A percentile compares a stretch with the other conserved stretches of the same genome.
These are phyloP conservation scores for Cystobasidium sp. DNA, from an alignment of 1,284 basidiomycete genomes.

Conservation along the genomic window DNA sequence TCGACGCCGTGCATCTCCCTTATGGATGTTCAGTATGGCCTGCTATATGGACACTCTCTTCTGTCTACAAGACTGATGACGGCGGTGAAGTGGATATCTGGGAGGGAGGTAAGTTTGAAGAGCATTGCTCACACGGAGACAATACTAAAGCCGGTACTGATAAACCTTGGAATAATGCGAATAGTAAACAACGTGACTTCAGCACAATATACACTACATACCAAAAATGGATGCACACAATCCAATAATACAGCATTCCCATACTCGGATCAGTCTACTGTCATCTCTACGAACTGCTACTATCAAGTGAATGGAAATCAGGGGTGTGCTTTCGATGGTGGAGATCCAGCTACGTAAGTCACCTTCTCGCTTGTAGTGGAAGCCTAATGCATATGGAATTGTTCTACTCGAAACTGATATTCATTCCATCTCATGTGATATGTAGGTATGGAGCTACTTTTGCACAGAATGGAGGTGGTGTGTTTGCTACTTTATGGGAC, in stretches of 20 bases:
- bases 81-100: slow-evolving; percentile 46
- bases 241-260: slow-evolving; percentile 59
- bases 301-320: slow-evolving; percentile 61
- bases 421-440: too few species aligned
- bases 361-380: too few species aligned
- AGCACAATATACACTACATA: slow-evolving; percentile 71
- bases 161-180: neutral
- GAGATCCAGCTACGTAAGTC: slow-evolving; percentile 60
- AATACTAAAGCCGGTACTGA: neutral
- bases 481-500: slow-evolving; percentile 75
- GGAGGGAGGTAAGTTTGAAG: slow-evolving; percentile 23
- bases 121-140: too few species aligned
- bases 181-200: slow-evolving; percentile 28
- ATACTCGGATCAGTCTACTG: slow-evolving; percentile 23
- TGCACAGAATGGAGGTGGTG: slow-evolving; percentile 67
- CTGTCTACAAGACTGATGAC: slow-evolving; percentile 29
- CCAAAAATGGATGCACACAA: slow-evolving; percentile 65
- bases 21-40: slow-evolving; percentile 45
- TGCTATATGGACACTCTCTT: slow-evolving; percentile 40
- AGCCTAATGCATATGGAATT: too few species aligned
- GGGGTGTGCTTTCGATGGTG: slow-evolving; percentile 69
- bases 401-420: too few species aligned
- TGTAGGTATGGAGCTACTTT: slow-evolving; percentile 39
- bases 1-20: slow-evolving; percentile 40
- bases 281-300: slow-evolving; percentile 37